A percentile compares a stretch with the other conserved stretches of the same genome.
phyloP scores from a whole-genome alignment of 2,329 filamentous ascomycete species.

The Rhexocercosporidium sp. region DNA sequence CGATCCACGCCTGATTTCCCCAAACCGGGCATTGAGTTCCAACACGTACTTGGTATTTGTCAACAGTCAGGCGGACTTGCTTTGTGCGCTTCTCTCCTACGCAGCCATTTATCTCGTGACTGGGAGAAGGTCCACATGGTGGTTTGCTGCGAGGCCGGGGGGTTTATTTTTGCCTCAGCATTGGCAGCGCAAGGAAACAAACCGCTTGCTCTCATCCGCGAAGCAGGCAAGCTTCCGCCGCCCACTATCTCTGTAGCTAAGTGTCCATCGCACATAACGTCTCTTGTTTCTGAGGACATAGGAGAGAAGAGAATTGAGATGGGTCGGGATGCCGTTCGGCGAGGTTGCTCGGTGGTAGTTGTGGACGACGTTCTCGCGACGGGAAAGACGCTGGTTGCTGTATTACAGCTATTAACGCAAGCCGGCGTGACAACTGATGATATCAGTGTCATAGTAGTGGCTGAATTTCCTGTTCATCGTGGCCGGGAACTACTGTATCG shows the following conservation, averaged over 20 bases:
- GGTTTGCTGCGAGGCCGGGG: slow-evolving; percentile 61
- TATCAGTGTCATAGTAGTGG: slow-evolving; percentile 32
- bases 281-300: slow-evolving; percentile 36
- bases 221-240: slow-evolving; percentile 63
- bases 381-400: slow-evolving; percentile 34
- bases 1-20: slow-evolving; percentile 56
- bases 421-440: slow-evolving; percentile 27
- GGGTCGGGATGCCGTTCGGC: slow-evolving; percentile 48
- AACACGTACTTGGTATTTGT: slow-evolving; percentile 60
- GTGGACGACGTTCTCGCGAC: slow-evolving; percentile 36
- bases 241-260: slow-evolving; percentile 57
- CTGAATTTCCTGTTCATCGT: slow-evolving; percentile 32
- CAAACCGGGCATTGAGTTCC: slow-evolving; percentile 57
- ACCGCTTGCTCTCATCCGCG: slow-evolving; percentile 57
- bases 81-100: slow-evolving; percentile 57
- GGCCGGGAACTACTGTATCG: slow-evolving; percentile 30
- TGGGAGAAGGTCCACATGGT: slow-evolving; percentile 54
- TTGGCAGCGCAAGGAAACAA: slow-evolving; percentile 49
- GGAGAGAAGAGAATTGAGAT: slow-evolving; percentile 55
- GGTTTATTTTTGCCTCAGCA: slow-evolving; percentile 59
- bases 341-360: slow-evolving; percentile 27
- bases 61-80: slow-evolving; percentile 56
- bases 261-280: slow-evolving; percentile 58
- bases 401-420: slow-evolving; percentile 30
- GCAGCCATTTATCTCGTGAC: slow-evolving; percentile 50